These are phyloP conservation scores for Prunus mongolica DNA, from an alignment of 306 rosid genomes.

Conservation along the genomic window DNA sequence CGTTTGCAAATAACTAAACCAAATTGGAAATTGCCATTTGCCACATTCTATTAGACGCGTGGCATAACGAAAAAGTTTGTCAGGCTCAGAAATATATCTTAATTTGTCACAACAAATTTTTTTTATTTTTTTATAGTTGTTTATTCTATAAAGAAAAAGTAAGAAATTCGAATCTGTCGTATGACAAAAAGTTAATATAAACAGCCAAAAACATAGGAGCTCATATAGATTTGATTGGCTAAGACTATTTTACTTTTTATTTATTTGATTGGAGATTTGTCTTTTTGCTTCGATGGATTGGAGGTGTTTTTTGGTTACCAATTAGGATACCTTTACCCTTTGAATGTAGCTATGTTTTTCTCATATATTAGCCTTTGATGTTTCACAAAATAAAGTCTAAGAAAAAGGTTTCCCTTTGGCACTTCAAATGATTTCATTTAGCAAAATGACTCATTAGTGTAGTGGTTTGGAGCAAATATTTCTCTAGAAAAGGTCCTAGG, in stretches of 20 bases:
- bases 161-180: not conserved
- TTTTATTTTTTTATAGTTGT: not conserved
- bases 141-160: not conserved
- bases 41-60: not conserved
- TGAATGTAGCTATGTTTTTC: not conserved
- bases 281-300: not conserved
- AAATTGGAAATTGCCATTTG: not conserved
- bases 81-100: not conserved
- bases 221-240: not conserved
- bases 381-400: too few relatives aligned
- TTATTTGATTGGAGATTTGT: not conserved
- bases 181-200: not conserved
- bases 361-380: too few relatives aligned
- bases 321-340: not conserved
- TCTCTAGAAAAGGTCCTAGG: accelerated
- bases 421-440: too few relatives aligned
- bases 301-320: not conserved
- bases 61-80: not conserved
- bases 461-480: too few relatives aligned
- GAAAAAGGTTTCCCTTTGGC: too few relatives aligned
- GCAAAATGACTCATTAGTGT: too few relatives aligned
- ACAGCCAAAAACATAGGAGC: not conserved
- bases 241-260: not conserved
- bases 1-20: too few relatives aligned
- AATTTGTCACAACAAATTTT: not conserved